These are phyloP conservation scores for Sparassis latifolia DNA, from an alignment of 1,284 basidiomycete species.

Conservation along the genomic window DNA sequence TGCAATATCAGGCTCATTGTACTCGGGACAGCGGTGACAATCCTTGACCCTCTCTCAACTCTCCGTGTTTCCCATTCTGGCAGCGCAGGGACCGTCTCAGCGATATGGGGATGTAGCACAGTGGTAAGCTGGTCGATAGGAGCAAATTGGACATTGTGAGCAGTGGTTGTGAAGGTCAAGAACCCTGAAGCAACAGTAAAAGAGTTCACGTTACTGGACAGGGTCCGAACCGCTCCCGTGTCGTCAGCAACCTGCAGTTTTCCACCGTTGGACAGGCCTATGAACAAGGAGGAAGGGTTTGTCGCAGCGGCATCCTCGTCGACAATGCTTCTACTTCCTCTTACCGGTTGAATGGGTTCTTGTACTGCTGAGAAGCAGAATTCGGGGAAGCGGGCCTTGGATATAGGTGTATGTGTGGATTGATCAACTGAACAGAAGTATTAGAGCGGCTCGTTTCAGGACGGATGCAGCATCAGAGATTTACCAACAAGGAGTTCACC, in stretches of 20 bases:
- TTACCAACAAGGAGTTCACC: slow-evolving; percentile 51
- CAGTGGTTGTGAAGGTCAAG: slow-evolving; percentile 81
- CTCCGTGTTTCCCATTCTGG: slow-evolving; percentile 65
- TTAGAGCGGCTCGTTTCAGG: too few relatives aligned
- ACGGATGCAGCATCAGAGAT: slow-evolving; percentile 9
- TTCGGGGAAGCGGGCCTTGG: slow-evolving; percentile 45
- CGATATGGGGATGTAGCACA: slow-evolving; percentile 21
- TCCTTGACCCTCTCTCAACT: slow-evolving; percentile 82
- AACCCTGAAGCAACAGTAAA: slow-evolving; percentile 79
- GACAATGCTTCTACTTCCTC: too few relatives aligned
- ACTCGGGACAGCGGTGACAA: slow-evolving; percentile 81
- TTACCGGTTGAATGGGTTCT: background rate
- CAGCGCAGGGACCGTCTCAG: slow-evolving; percentile 18
- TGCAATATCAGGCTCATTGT: slow-evolving; percentile 89
- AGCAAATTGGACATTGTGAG: slow-evolving; percentile 79
- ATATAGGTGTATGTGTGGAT: background rate
- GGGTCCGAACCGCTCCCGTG: slow-evolving; percentile 14
- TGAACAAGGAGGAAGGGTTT: slow-evolving; percentile 31
- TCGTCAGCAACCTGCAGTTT: slow-evolving; percentile 48
- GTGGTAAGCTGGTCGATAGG: slow-evolving; percentile 39
- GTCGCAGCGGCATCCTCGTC: too few relatives aligned
- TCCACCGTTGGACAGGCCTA: slow-evolving; percentile 64
- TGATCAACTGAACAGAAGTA: too few relatives aligned
- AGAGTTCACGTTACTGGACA: slow-evolving; percentile 70
- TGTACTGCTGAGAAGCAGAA: slow-evolving; percentile 44